Percentiles rank a stretch among this genome's conserved stretches.
Conservation (phyloP, 1,139 yeast species). For the Trichomonascaceae sp. region DNA sequence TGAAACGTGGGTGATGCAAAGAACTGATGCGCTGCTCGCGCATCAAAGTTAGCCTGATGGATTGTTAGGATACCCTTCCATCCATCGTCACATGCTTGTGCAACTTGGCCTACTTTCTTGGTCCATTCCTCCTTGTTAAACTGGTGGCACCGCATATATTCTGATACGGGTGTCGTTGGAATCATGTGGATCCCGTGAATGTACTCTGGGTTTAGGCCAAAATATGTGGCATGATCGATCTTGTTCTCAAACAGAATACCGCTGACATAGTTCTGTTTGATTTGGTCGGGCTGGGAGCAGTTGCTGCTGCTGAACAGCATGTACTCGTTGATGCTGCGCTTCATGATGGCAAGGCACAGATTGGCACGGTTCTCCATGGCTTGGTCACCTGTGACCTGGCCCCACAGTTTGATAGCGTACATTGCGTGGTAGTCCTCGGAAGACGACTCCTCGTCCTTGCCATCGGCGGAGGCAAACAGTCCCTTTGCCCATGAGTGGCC, state of each 20-base stretch:
- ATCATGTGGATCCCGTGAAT: constrained; percentile 91
- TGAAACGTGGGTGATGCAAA: constrained; percentile 41
- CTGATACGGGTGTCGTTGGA: constrained; percentile 74
- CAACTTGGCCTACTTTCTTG: constrained; percentile 23
- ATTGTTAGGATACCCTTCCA: constrained; percentile 77
- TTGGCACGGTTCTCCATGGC: constrained; percentile 57
- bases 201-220: constrained; percentile 58
- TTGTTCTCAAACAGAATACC: constrained; percentile 73
- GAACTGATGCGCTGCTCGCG: constrained; percentile 47
- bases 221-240: constrained; percentile 78
- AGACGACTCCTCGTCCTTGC: constrained; percentile 63
- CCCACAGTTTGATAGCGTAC: constrained; percentile 69
- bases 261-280: constrained; percentile 47
- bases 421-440: constrained; percentile 60
- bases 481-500: constrained; percentile 83
- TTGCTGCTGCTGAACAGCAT: constrained; percentile 44
- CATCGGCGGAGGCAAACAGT: constrained; percentile 50
- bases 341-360: constrained; percentile 52
- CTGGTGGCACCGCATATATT: constrained; percentile 50
- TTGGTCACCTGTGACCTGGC: constrained; percentile 44
- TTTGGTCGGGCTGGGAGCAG: constrained; percentile 35
- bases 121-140: constrained; percentile 76
- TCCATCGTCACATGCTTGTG: constrained; percentile 42
- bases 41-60: constrained; percentile 61
- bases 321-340: constrained; percentile 48